Percentiles rank a stretch among this genome's conserved stretches.
phyloP scores from a whole-genome alignment of 495 filamentous ascomycete species.

The Penicillium roqueforti region DNA sequence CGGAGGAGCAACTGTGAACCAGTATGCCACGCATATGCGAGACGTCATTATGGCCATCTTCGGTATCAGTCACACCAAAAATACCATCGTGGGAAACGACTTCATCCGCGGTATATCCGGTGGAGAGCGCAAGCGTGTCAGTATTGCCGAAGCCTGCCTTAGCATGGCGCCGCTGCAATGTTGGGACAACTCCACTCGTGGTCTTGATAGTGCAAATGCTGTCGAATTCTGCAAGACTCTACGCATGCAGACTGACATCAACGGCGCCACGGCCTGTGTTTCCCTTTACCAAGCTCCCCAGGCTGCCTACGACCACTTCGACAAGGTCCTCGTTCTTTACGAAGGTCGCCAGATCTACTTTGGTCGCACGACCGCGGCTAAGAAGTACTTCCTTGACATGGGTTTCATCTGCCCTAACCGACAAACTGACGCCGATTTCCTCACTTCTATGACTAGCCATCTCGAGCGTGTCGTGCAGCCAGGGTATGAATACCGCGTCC shows the following conservation, averaged over 20 bases:
- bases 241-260: slow-evolving; percentile 61
- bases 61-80: slow-evolving; percentile 48
- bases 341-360: slow-evolving; percentile 62
- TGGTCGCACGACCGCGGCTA: slow-evolving; percentile 51
- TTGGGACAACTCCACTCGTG: slow-evolving; percentile 81
- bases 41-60: slow-evolving; percentile 56
- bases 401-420: slow-evolving; percentile 54
- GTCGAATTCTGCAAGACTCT: slow-evolving; percentile 65
- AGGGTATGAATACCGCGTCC: slow-evolving; percentile 58
- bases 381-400: slow-evolving; percentile 55
- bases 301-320: slow-evolving; percentile 64
- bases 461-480: slow-evolving; percentile 52
- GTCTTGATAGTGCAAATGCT: slow-evolving; percentile 74
- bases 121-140: slow-evolving; percentile 69
- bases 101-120: slow-evolving; percentile 75
- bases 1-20: slow-evolving; percentile 35
- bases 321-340: slow-evolving; percentile 57
- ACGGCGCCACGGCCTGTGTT: slow-evolving; percentile 63
- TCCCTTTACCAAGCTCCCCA: slow-evolving; percentile 79
- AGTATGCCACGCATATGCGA: slow-evolving; percentile 44
- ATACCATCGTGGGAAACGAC: slow-evolving; percentile 57
- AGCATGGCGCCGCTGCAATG: slow-evolving; percentile 64
- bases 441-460: slow-evolving; percentile 65
- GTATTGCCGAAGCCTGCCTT: slow-evolving; percentile 50
- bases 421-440: slow-evolving; percentile 62